A percentile compares a stretch with the other conserved stretches of the same genome.
Conservation (phyloP, 1,139 yeast species). For the Debaryomycetaceae sp. region DNA sequence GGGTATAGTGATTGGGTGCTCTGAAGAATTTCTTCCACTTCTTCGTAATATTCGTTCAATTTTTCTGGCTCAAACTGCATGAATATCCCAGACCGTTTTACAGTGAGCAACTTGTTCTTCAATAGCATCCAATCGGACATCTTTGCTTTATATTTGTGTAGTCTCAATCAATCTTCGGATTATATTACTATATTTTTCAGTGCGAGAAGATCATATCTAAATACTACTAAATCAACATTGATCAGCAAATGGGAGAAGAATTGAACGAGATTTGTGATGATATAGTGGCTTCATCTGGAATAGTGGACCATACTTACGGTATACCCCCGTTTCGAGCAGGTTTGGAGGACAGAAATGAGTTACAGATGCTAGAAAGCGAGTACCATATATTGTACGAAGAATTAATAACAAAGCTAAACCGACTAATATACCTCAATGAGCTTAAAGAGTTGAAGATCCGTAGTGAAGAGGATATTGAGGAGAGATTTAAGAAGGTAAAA, state of each 20-base stretch:
- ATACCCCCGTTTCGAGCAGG: conserved; percentile 14
- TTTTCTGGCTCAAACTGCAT: conserved; percentile 35
- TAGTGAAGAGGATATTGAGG: conserved; percentile 12
- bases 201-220: background rate
- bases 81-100: conserved; percentile 34
- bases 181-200: background rate
- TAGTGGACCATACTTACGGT: conserved; percentile 28
- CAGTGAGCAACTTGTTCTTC: conserved; percentile 23
- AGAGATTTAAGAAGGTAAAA: conserved; percentile 10
- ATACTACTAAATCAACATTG: background rate
- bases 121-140: conserved; percentile 13
- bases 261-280: conserved; percentile 20
- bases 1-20: conserved; percentile 33
- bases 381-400: conserved; percentile 20
- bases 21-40: conserved; percentile 25
- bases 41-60: conserved; percentile 27
- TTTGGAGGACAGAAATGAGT: conserved; percentile 2
- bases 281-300: conserved; percentile 17
- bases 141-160: background rate
- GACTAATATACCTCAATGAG: conserved; percentile 28
- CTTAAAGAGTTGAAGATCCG: conserved; percentile 15
- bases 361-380: conserved; percentile 16
- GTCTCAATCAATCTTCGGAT: background rate
- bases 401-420: conserved; percentile 23
- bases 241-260: conserved; percentile 14